These are phyloP conservation scores for Saposhnikovia divaricata DNA, from an alignment of 129 eudicot species.

Conservation along the genomic window DNA sequence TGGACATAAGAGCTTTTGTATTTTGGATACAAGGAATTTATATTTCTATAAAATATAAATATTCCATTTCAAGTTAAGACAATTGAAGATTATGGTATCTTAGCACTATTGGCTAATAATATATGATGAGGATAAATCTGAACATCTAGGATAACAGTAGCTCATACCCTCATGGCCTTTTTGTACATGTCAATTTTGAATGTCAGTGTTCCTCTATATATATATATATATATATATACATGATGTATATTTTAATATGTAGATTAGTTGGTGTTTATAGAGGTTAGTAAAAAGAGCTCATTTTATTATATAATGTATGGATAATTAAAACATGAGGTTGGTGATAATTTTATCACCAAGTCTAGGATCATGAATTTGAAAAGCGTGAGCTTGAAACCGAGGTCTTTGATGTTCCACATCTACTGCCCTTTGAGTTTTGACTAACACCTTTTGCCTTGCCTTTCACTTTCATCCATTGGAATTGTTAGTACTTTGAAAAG, in stretches of 20 bases:
- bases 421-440: no score
- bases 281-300: not conserved
- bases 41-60: constrained; percentile 1
- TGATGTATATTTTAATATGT: not conserved
- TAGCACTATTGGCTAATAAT: not conserved
- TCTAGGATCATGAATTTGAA: no score
- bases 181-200: not conserved
- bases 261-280: not conserved
- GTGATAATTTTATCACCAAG: no score
- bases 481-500: not conserved
- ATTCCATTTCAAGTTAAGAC: not conserved
- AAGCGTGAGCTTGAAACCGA: no score
- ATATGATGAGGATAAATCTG: not conserved
- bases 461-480: no score
- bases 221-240: no score
- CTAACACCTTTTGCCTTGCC: no score
- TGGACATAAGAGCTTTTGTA: constrained; percentile 1
- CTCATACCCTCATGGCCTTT: not conserved
- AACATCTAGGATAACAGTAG: not conserved
- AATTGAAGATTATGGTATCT: not conserved
- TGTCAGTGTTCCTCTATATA: no score
- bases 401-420: no score
- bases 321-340: no score
- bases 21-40: not conserved
- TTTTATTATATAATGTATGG: no score